Base-by-base conservation (phyloP, 2,329 filamentous ascomycete species). In the Botrytis aclada region DNA sequence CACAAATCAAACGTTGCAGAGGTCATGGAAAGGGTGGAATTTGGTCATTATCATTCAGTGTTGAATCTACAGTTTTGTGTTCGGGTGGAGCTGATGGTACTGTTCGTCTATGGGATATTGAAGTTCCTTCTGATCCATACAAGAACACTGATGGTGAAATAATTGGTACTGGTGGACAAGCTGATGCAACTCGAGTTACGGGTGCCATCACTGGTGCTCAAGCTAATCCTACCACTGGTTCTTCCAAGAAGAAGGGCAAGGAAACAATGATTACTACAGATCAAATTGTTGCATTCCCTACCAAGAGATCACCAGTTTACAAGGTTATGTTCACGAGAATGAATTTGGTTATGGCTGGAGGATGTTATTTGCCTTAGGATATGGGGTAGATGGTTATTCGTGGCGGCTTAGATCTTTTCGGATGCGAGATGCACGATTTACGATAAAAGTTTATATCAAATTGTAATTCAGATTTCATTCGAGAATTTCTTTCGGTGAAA, bases 1-100 rank as follows among this genome's bases (percentile, higher is more conserved):
- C 90, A 32, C 88, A 93, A 34, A 90, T 96, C 80, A 99, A 99
- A 86, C 92, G 94, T 62, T 97, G 97, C 85, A 92, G 94, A 61
- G 96, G 96, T 4, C 96, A 99, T 79, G 94, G 91, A 51, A 96
- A 97, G 81, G 95, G 94, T 51, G 95, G 95, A 16, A 95, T 99
- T 77, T 97, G 94, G 90, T 96, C 93, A 8, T 86, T 99, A 2
- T 93, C 93, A 80, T 99, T 97, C 88, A 96, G 93, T 77, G 93
- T 95, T 29, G 96, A 99, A 82, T 97, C 94, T 1, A 96, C 89
- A 1, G 92, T 97, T 1, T 89, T 99, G 1, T 92, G 95, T 1
- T 98, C 95, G 0, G 94, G 93, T 29, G 95, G 95, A 32, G 92
- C 95, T 51, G 96, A 99, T 80, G 92, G 93, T 76, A 98, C 95